A percentile compares a stretch with the other conserved stretches of the same genome.
phyloP scores from a whole-genome alignment of 2,329 filamentous ascomycete species.

The Exophiala aquamarina region DNA sequence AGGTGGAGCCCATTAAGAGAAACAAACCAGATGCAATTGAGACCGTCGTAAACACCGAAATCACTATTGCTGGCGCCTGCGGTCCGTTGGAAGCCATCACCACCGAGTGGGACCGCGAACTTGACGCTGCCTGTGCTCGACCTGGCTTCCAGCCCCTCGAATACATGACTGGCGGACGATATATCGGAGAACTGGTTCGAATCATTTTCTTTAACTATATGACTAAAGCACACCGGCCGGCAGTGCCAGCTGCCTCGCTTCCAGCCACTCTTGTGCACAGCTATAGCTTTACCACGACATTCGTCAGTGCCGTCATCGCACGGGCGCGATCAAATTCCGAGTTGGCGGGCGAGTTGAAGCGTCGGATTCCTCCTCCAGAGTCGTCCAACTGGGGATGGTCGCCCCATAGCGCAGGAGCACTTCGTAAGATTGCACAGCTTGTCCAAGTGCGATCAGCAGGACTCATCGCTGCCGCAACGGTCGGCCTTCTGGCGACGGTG shows the following conservation, averaged over 20 bases:
- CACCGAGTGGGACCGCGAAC: constrained; percentile 67
- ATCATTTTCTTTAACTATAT: constrained; percentile 69
- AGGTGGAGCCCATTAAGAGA: constrained; percentile 54
- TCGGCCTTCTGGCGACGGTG: constrained; percentile 68
- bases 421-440: constrained; percentile 67
- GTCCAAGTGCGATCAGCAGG: constrained; percentile 73
- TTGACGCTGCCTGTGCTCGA: constrained; percentile 66
- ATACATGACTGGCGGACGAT: constrained; percentile 79
- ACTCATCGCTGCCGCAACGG: constrained; percentile 69
- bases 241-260: constrained; percentile 46
- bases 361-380: constrained; percentile 55
- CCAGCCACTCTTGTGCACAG: constrained; percentile 57
- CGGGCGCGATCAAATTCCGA: constrained; percentile 49
- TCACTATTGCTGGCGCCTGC: constrained; percentile 76
- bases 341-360: constrained; percentile 46
- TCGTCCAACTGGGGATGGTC: constrained; percentile 62
- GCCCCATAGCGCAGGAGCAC: constrained; percentile 54
- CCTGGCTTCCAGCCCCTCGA: constrained; percentile 81
- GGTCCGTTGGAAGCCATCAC: constrained; percentile 66
- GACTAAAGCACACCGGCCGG: constrained; percentile 39
- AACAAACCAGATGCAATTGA: constrained; percentile 55
- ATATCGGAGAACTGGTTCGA: constrained; percentile 73
- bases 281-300: constrained; percentile 70
- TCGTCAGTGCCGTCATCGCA: constrained; percentile 69
- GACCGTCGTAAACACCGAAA: constrained; percentile 80